Percentiles rank a stretch among this genome's conserved stretches.
These are phyloP conservation scores for Brassica cretica DNA, from an alignment of 345 rosid genomes.

Conservation along the genomic window DNA sequence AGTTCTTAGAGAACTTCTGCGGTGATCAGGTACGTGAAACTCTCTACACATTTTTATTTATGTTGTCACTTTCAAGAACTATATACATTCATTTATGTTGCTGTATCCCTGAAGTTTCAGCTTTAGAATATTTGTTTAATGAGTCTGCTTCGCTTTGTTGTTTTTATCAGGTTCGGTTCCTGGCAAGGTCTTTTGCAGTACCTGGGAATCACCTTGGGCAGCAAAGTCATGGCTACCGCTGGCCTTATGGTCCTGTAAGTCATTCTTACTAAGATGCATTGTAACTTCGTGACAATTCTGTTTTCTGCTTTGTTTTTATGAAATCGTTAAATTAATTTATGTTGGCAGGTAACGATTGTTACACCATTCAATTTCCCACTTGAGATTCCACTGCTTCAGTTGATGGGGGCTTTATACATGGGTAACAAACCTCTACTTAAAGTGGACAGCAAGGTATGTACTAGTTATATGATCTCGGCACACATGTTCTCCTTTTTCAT, in stretches of 20 bases:
- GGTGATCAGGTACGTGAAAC: conserved; percentile 80
- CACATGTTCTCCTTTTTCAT: background rate
- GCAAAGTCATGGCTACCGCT: conserved; percentile 93
- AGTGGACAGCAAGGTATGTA: conserved; percentile 89
- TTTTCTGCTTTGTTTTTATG: conserved; percentile 8
- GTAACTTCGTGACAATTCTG: background rate
- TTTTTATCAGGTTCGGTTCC: conserved; percentile 73
- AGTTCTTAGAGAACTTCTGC: conserved; percentile 87
- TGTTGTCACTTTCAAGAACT: background rate
- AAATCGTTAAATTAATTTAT: conserved; percentile 17
- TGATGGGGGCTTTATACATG: conserved; percentile 98
- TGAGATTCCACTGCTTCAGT: conserved; percentile 94
- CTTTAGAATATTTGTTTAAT: conserved; percentile 1
- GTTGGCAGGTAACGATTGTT: conserved; percentile 78
- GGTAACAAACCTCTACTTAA: conserved; percentile 95
- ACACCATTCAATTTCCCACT: conserved; percentile 98
- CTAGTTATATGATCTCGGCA: background rate
- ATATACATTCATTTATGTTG: background rate
- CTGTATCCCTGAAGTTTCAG: background rate
- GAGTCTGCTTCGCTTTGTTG: background rate
- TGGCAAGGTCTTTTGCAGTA: conserved; percentile 87
- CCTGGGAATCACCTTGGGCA: conserved; percentile 98
- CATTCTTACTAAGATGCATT: conserved; percentile 25
- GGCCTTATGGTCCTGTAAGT: conserved; percentile 99
- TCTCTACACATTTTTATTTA: background rate